Evolutionary conservation across 2,329 filamentous ascomycete genomes (phyloP).

Genomic region (Albophoma yamanashiensis): DNA sequence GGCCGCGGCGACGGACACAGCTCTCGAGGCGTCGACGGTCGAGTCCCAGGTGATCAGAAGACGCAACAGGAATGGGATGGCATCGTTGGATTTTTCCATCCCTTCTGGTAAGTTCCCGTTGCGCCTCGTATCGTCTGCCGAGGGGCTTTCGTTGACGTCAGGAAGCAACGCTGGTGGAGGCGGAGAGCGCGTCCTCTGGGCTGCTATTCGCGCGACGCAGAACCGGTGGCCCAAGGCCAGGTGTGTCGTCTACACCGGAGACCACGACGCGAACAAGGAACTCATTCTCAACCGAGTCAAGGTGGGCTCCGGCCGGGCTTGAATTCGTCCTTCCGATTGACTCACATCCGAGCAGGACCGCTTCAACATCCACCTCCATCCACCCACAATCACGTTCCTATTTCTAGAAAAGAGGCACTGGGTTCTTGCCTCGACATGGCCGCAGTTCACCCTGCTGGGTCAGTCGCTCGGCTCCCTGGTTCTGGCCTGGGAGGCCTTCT

Average conservation of each 20-base stretch:
- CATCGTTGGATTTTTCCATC: constrained; percentile 92
- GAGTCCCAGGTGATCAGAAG: constrained; percentile 27
- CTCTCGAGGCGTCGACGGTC: constrained; percentile 52
- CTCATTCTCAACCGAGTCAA: constrained; percentile 69
- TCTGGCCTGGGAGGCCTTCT: constrained; percentile 85
- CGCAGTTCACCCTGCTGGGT: constrained; percentile 85
- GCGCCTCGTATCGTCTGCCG: neutral
- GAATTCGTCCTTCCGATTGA: neutral
- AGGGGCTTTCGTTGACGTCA: constrained; percentile 2
- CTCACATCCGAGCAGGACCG: constrained; percentile 43
- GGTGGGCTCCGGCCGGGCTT: constrained; percentile 28
- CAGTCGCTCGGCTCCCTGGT: constrained; percentile 84
- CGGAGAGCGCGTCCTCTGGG: constrained; percentile 93
- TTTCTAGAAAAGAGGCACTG: constrained; percentile 83
- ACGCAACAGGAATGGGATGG: constrained; percentile 60
- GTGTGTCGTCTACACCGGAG: constrained; percentile 90
- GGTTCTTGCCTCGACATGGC: constrained; percentile 80
- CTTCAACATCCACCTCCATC: constrained; percentile 85
- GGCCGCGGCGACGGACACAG: constrained; percentile 43
- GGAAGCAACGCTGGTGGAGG: constrained; percentile 86
- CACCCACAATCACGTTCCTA: constrained; percentile 75
- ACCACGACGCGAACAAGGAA: constrained; percentile 76
- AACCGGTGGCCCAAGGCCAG: constrained; percentile 78
- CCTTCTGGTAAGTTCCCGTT: constrained; percentile 63
- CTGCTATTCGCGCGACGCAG: constrained; percentile 85